Percentiles rank a stretch among this genome's conserved stretches.
phyloP scores from a whole-genome alignment of 352 stramenopile species.

The Thraustotheca clavata region DNA sequence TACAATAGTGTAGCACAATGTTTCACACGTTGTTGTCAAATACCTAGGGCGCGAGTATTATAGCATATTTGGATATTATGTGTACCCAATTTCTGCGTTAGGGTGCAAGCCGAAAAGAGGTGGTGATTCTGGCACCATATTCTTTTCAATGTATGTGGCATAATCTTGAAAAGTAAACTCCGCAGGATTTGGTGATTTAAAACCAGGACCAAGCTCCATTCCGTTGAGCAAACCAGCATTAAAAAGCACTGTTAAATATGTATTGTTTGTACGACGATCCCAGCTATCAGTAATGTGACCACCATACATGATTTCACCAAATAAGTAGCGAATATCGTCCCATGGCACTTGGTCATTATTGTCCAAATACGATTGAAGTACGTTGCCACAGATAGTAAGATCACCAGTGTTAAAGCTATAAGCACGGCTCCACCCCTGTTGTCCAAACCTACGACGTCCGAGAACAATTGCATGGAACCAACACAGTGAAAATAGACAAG shows the following conservation, averaged over 20 bases:
- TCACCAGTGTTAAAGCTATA: slow-evolving; percentile 96
- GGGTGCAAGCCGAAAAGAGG: slow-evolving; percentile 91
- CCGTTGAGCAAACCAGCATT: slow-evolving; percentile 73
- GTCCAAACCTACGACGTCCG: slow-evolving; percentile 85
- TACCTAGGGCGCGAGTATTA: neutral
- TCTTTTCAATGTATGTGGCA: slow-evolving; percentile 89
- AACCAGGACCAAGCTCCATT: slow-evolving; percentile 92
- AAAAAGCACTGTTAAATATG: slow-evolving; percentile 87
- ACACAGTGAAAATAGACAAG: slow-evolving; percentile 91
- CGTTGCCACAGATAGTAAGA: slow-evolving; percentile 92
- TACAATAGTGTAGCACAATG: slow-evolving; percentile 91
- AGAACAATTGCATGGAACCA: slow-evolving; percentile 96
- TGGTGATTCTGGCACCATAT: slow-evolving; percentile 88
- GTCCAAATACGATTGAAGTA: slow-evolving; percentile 90
- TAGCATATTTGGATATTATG: neutral
- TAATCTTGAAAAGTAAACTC: slow-evolving; percentile 80
- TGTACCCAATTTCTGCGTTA: slow-evolving; percentile 93
- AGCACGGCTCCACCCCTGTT: slow-evolving; percentile 90
- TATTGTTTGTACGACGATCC: slow-evolving; percentile 94
- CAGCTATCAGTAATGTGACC: slow-evolving; percentile 94
- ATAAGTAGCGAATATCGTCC: slow-evolving; percentile 94
- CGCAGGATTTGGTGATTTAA: slow-evolving; percentile 86
- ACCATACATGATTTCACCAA: slow-evolving; percentile 96
- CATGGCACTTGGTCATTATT: slow-evolving; percentile 88
- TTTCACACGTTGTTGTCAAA: slow-evolving; percentile 88